Conservation (phyloP, 139 green algal genomes). For the Tetradesmus lagerheimii region DNA sequence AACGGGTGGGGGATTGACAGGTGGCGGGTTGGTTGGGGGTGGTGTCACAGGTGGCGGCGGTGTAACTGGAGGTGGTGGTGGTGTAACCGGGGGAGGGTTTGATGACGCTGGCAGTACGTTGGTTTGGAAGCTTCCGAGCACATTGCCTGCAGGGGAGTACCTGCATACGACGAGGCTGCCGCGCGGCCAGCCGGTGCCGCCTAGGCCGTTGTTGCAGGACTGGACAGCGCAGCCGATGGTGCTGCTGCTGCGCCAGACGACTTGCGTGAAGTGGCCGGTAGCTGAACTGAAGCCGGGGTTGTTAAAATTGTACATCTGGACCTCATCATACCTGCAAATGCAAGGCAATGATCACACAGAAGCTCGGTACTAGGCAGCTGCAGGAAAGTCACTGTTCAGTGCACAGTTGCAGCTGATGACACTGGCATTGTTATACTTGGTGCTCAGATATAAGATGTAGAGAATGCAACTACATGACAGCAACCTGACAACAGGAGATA, state of each 20-base stretch:
- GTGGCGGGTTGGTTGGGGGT: too few species aligned
- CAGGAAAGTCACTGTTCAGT: too few species aligned
- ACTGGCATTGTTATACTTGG: too few species aligned
- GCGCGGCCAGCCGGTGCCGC: neutral
- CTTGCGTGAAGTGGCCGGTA: slow-evolving; percentile 52
- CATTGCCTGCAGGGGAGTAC: slow-evolving; percentile 40
- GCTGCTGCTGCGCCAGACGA: slow-evolving; percentile 24
- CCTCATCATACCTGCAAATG: slow-evolving; percentile 43
- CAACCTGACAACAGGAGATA: too few species aligned
- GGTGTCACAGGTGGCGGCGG: neutral
- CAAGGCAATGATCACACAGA: neutral
- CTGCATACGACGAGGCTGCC: neutral
- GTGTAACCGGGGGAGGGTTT: neutral
- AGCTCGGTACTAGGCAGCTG: neutral
- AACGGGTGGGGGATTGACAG: neutral
- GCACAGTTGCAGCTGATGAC: too few species aligned
- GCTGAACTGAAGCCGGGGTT: slow-evolving; percentile 17
- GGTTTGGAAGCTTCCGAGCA: slow-evolving; percentile 3
- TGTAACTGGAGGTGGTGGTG: neutral
- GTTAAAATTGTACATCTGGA: slow-evolving; percentile 26
- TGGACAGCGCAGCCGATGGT: neutral
- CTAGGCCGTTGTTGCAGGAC: slow-evolving; percentile 10
- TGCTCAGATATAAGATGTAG: too few species aligned
- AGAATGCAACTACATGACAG: too few species aligned
- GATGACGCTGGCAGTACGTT: slow-evolving; percentile 18